These are phyloP conservation scores for Chlorella vulgaris DNA, from an alignment of 139 green algal species.

Conservation along the genomic window DNA sequence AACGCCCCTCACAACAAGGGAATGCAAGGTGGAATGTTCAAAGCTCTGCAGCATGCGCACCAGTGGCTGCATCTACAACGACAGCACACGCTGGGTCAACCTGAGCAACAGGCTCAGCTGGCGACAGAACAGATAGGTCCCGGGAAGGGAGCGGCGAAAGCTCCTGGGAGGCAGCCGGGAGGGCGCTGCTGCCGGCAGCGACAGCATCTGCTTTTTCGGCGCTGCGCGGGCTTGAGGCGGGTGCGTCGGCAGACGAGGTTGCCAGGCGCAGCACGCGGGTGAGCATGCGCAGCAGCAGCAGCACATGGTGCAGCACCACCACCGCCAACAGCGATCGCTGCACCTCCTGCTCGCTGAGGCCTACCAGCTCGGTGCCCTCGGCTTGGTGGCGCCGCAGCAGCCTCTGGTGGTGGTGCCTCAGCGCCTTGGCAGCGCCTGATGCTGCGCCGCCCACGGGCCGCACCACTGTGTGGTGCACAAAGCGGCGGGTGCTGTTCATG, in stretches of 20 bases:
- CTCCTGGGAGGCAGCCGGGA: no score
- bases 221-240: neutral
- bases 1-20: no score
- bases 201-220: no score
- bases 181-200: no score
- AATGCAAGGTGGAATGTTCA: no score
- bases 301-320: conserved; percentile 24
- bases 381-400: neutral
- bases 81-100: no score
- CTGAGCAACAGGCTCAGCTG: no score
- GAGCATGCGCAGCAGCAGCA: conserved; percentile 34
- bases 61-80: no score
- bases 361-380: neutral
- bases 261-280: conserved; percentile 26
- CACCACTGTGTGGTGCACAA: neutral
- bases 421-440: neutral
- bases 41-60: no score
- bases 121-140: no score
- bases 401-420: neutral
- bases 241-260: no score
- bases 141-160: no score
- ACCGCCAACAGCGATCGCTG: conserved; percentile 15
- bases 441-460: conserved; percentile 6
- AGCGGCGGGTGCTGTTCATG: neutral
- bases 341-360: neutral